phyloP scores from a whole-genome alignment of 768 basidiomycete genomes.

The Hericium coralloides region DNA sequence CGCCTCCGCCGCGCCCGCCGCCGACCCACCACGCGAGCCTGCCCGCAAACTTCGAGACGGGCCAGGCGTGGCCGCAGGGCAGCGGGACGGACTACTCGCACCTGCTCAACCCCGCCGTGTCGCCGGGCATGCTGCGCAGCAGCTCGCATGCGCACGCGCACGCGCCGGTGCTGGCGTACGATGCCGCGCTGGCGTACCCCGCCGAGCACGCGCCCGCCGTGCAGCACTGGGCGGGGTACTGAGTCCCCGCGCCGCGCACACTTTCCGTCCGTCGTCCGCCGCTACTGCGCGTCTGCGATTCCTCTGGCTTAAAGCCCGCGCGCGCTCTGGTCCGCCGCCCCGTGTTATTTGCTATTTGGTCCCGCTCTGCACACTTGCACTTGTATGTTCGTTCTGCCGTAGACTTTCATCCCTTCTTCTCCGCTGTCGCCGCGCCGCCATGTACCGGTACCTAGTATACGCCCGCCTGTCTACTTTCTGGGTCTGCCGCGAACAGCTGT shows the following conservation, averaged over 20 bases:
- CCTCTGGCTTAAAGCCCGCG: too few relatives aligned
- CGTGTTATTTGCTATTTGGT: too few relatives aligned
- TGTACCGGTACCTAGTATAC: too few relatives aligned
- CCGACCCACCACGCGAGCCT: not conserved
- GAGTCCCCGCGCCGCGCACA: not conserved
- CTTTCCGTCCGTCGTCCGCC: not conserved
- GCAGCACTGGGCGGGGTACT: not conserved
- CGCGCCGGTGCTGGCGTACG: not conserved
- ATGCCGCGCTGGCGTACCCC: not conserved
- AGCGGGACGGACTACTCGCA: conserved; percentile 8
- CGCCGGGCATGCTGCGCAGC: conserved; percentile 1
- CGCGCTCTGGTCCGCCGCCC: too few relatives aligned
- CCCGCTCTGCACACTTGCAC: too few relatives aligned
- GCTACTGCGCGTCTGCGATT: not conserved
- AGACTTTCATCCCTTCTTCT: too few relatives aligned
- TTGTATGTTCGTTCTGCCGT: too few relatives aligned
- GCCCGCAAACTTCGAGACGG: not conserved
- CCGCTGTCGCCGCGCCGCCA: too few relatives aligned
- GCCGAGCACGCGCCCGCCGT: not conserved
- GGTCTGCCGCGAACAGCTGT: too few relatives aligned
- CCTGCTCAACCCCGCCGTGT: conserved; percentile 6
- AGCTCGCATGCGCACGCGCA: conserved; percentile 1
- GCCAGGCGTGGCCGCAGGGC: conserved; percentile 5
- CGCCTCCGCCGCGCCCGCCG: conserved; percentile 1
- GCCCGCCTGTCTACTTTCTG: too few relatives aligned